Evolutionary conservation across 768 basidiomycete species (phyloP), one percentile per base, ranked within the genome.

Genomic region (Favolaschia claudopus): DNA sequence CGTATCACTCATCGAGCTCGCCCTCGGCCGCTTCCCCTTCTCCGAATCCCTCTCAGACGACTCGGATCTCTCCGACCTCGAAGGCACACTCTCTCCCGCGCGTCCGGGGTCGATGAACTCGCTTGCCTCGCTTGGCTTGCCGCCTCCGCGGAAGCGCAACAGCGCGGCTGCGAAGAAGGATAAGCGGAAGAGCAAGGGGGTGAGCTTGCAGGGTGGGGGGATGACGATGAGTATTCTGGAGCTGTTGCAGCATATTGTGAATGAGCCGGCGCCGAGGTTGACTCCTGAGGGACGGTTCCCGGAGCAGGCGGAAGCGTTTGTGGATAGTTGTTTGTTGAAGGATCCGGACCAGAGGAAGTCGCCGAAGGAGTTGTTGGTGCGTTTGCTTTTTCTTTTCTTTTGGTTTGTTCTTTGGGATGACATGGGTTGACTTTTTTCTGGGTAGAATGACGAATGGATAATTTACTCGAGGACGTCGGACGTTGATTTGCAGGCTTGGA

Each of bases 201-300:
- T 98, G 54, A 92, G 89, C 66, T 76, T 97, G 64, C 94, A 96
- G 71, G 96, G 96, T 33, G 93, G 94, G 2, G 92, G 91, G 28
- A 95, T 94, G 91, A 97, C 95, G 64, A 98, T 99, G 96, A 93
- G 91, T 68, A 99, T 99, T 74, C 77, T 99, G 64, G 97, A 99
- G 77, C 74, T 99, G 49, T 77, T 99, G 61, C 97, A 99, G 71
- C 95, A 98, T 72, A 99, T 99, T 67, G 97, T 99, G 49, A 98
- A 99, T 70, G 97, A 99, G 77, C 95, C 96, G 56, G 96, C 97
- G 25, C 97, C 97, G 37, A 82, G 85, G 69, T 74, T 99, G 64
- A 89, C 88, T 17, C 89, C 89, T 1, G 88, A 91, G 60, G 89
- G 88, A 31, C 82, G 80, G 38, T 85, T 79, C 81, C 89, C 92